Evolutionary conservation across 1,139 yeast species (phyloP).

Genomic region (Saccharomyces uvarum): DNA sequence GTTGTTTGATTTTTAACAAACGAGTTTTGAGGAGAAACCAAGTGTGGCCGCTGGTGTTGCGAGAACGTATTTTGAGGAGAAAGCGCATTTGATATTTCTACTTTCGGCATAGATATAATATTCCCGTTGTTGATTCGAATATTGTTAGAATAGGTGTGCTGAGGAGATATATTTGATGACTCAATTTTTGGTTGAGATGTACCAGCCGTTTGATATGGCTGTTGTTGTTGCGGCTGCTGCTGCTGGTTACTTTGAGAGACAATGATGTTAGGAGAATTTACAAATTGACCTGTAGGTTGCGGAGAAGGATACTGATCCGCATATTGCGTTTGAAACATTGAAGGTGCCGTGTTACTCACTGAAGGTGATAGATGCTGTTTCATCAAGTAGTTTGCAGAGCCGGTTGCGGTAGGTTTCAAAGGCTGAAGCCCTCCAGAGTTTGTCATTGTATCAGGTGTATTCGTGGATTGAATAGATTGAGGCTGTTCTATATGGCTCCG

Average conservation of each 20-base stretch:
- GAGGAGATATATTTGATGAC: slow-evolving; percentile 7
- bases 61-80: slow-evolving; percentile 31
- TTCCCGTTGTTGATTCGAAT: slow-evolving; percentile 12
- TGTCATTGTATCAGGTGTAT: not conserved
- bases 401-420: slow-evolving; percentile 29
- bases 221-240: slow-evolving; percentile 1
- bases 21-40: slow-evolving; percentile 6
- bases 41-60: slow-evolving; percentile 41
- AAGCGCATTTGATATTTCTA: slow-evolving; percentile 15
- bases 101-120: not conserved
- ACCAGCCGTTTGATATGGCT: slow-evolving; percentile 1
- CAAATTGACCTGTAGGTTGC: slow-evolving; percentile 8
- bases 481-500: slow-evolving; percentile 18
- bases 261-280: slow-evolving; percentile 5
- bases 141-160: not conserved
- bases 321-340: not conserved
- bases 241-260: slow-evolving; percentile 1
- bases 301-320: slow-evolving; percentile 3
- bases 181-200: slow-evolving; percentile 1
- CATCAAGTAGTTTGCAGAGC: slow-evolving; percentile 28
- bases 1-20: not conserved
- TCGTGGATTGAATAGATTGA: not conserved
- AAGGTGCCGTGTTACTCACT: not conserved
- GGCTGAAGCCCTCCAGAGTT: slow-evolving; percentile 11
- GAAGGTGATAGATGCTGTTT: slow-evolving; percentile 32